Conservation (phyloP, 495 filamentous ascomycete species). For the Annulohypoxylon moriforme region DNA sequence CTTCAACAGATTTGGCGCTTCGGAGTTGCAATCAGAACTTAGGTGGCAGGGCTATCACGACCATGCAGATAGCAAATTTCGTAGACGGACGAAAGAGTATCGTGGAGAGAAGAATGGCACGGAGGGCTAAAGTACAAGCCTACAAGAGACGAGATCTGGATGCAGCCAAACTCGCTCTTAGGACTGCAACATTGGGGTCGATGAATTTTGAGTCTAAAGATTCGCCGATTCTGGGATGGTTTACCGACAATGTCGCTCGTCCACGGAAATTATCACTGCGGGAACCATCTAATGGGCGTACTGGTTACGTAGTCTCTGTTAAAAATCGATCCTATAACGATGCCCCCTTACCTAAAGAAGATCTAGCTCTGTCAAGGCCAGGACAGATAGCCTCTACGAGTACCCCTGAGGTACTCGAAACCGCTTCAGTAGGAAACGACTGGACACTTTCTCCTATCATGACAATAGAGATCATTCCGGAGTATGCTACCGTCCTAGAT, state of each 20-base stretch:
- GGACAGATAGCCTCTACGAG: background rate
- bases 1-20: background rate
- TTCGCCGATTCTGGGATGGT: constrained; percentile 39
- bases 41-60: background rate
- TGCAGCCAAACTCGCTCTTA: constrained; percentile 12
- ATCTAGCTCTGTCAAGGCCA: background rate
- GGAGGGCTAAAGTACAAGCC: constrained; percentile 10
- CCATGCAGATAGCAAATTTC: background rate
- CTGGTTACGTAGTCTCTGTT: background rate
- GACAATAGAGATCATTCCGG: background rate
- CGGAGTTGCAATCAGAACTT: background rate
- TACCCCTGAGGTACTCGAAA: background rate
- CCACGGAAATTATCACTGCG: background rate
- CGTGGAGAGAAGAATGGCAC: constrained; percentile 4
- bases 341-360: background rate
- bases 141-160: constrained; percentile 14
- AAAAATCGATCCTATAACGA: background rate
- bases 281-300: background rate
- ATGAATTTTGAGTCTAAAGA: constrained; percentile 14
- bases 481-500: background rate
- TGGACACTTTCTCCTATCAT: constrained; percentile 19
- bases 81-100: constrained; percentile 6
- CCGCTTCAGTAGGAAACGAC: background rate
- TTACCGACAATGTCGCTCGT: background rate
- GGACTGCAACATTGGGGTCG: background rate